A percentile compares a stretch with the other conserved stretches of the same genome.
Evolutionary conservation across 1,139 yeast species (phyloP).

Genomic region (Kodamaea sp.): DNA sequence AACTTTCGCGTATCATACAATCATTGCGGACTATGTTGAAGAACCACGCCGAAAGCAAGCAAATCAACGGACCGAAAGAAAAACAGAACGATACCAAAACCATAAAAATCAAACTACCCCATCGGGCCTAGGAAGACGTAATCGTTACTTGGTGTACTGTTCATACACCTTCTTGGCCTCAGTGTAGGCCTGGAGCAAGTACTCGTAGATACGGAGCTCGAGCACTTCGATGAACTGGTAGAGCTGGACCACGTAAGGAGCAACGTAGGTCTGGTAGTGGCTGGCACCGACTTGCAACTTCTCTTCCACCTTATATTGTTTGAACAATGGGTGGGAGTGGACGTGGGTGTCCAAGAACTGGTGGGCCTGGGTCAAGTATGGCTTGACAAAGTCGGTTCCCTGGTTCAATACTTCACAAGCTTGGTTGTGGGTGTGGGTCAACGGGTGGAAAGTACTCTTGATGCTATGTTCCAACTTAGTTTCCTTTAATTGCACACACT

Average conservation of each 20-base stretch:
- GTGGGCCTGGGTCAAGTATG: slow-evolving; percentile 31
- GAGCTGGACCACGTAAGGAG: slow-evolving; percentile 31
- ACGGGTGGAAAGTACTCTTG: slow-evolving; percentile 39
- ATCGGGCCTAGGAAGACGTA: too few species aligned
- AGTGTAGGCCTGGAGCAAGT: slow-evolving; percentile 17
- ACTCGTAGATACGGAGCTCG: slow-evolving; percentile 30
- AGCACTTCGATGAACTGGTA: slow-evolving; percentile 34
- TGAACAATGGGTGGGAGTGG: slow-evolving; percentile 35
- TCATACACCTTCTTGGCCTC: slow-evolving; percentile 12
- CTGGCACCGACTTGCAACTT: slow-evolving; percentile 24
- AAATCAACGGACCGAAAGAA: too few species aligned
- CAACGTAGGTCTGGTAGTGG: slow-evolving; percentile 22
- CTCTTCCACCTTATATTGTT: slow-evolving; percentile 35
- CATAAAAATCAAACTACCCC: too few species aligned
- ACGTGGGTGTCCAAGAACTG: slow-evolving; percentile 39
- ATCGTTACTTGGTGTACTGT: slow-evolving; percentile 3
- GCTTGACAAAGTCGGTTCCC: slow-evolving; percentile 31
- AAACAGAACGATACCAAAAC: too few species aligned
- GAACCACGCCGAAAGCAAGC: too few species aligned
- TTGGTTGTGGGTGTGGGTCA: slow-evolving; percentile 35
- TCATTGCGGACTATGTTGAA: too few species aligned
- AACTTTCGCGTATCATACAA: too few species aligned
- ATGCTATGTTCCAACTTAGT: slow-evolving; percentile 31
- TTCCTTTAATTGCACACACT: slow-evolving; percentile 40
- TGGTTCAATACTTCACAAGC: slow-evolving; percentile 38